Evolutionary conservation across 441 rosid species (phyloP), one percentile per base, ranked within the genome.

Genomic region (Populus hybrid): DNA sequence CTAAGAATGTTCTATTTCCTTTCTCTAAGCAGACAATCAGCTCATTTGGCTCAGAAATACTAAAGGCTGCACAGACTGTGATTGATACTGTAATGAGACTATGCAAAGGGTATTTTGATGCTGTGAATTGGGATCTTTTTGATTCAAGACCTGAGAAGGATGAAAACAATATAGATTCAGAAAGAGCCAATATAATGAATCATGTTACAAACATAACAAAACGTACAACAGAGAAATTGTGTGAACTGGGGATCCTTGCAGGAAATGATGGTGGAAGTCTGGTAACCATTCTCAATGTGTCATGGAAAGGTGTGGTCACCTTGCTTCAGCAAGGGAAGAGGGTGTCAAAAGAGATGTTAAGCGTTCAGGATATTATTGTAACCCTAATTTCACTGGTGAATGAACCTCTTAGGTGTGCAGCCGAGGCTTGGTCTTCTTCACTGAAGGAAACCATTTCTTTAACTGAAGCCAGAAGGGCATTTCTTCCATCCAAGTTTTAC

Each of bases 251-350:
- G 30, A 85, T 86, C 79, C 78, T 92, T 79, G 95, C 98, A 50
- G 94, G 97, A 73, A 89, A 83, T 83, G 90, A 83, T 66, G 97
- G 98, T 85, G 98, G 97, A 46, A 89, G 76, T 85, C 91, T 96
- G 78, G 98, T 94, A 76, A 77, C 89, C 80, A 87, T 96, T 86
- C 97, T 96, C 78, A 96, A 93, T 85, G 83, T 89, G 75, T 92
- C 96, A 38, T 94, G 97, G 98, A 96, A 93, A 86, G 96, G 98
- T 79, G 94, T 93, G 81, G 93, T 93, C 76, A 78, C 88, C 46
- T 89, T 94, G 85, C 95, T 94, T 92, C 94, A 87, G 81, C 85
- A 87, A 71, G 89, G 91, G 69, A 94, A 91, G 82, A 89, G 87
- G 73, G 73, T 72, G 42, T 72, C 89, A 68, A 84, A 81, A 26